phyloP scores from a whole-genome alignment of 2,329 filamentous ascomycete species.

The Fonsecaea multimorphosa region DNA sequence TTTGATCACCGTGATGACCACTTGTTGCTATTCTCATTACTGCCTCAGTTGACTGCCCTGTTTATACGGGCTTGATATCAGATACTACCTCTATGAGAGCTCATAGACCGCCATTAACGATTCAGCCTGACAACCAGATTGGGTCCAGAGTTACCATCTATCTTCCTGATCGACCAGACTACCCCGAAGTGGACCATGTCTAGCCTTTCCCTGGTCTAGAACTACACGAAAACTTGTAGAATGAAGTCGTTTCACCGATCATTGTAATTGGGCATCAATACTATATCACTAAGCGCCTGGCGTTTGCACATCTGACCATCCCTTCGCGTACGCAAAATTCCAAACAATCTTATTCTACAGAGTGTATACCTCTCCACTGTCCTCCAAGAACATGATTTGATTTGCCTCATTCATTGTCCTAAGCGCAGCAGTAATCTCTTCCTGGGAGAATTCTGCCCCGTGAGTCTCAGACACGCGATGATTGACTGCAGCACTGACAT shows the following conservation, averaged over 20 bases:
- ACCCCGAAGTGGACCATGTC: background rate
- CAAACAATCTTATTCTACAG: slow-evolving; percentile 28
- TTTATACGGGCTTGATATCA: background rate
- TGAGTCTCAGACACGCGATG: slow-evolving; percentile 58
- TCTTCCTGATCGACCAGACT: background rate
- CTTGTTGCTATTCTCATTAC: background rate
- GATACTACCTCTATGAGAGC: background rate
- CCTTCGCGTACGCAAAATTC: background rate
- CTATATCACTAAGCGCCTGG: slow-evolving; percentile 2
- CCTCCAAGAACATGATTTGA: slow-evolving; percentile 76
- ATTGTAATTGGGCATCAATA: background rate
- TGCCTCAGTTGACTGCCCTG: background rate
- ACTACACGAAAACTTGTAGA: background rate
- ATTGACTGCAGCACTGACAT: slow-evolving; percentile 81
- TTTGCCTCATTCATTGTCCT: slow-evolving; percentile 81
- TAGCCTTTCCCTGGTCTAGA: background rate
- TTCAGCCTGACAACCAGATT: background rate
- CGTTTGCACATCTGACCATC: background rate
- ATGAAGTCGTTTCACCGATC: background rate
- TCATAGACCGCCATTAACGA: background rate
- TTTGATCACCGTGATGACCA: background rate
- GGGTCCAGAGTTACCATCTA: background rate
- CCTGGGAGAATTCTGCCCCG: slow-evolving; percentile 68
- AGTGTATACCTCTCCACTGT: slow-evolving; percentile 38
- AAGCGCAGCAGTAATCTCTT: slow-evolving; percentile 78